phyloP scores from a whole-genome alignment of 2,329 filamentous ascomycete species.

The Ophiostoma populinum region DNA sequence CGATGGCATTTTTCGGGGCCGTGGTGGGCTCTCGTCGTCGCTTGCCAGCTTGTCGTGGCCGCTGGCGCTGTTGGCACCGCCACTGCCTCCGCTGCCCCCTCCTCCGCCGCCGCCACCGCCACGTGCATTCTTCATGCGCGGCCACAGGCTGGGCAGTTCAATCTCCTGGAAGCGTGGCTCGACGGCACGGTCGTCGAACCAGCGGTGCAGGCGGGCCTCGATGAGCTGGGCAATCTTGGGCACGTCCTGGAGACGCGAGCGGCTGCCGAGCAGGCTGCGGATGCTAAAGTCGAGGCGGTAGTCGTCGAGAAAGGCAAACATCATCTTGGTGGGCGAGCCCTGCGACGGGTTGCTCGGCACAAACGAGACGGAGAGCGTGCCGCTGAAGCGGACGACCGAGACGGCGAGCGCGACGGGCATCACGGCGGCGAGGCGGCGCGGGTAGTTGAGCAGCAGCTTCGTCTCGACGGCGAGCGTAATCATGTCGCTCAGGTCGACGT shows the following conservation, averaged over 20 bases:
- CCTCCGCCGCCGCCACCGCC: slow-evolving; percentile 28
- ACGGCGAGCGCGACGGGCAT: slow-evolving; percentile 84
- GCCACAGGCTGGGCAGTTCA: slow-evolving; percentile 67
- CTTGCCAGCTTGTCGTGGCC: neutral
- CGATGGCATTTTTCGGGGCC: neutral
- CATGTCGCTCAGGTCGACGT: slow-evolving; percentile 91
- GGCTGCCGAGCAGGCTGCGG: slow-evolving; percentile 59
- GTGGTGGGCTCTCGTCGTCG: neutral
- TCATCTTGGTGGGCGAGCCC: slow-evolving; percentile 68
- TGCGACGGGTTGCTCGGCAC: slow-evolving; percentile 57
- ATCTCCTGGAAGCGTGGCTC: slow-evolving; percentile 81
- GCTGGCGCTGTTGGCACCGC: neutral
- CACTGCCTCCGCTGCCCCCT: neutral
- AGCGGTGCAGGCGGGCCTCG: slow-evolving; percentile 61
- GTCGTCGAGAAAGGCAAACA: slow-evolving; percentile 85
- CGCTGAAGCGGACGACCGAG: slow-evolving; percentile 83
- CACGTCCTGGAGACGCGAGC: slow-evolving; percentile 68
- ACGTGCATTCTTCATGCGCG: slow-evolving; percentile 65
- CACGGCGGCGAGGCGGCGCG: slow-evolving; percentile 73
- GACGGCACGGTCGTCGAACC: slow-evolving; percentile 77
- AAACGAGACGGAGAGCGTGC: slow-evolving; percentile 84
- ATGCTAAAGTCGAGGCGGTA: slow-evolving; percentile 74
- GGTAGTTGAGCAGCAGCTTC: slow-evolving; percentile 85
- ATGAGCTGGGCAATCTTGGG: slow-evolving; percentile 78
- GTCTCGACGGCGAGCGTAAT: slow-evolving; percentile 91